Base-by-base conservation (phyloP, 768 basidiomycete species). In the Punctularia strigosozonata region DNA sequence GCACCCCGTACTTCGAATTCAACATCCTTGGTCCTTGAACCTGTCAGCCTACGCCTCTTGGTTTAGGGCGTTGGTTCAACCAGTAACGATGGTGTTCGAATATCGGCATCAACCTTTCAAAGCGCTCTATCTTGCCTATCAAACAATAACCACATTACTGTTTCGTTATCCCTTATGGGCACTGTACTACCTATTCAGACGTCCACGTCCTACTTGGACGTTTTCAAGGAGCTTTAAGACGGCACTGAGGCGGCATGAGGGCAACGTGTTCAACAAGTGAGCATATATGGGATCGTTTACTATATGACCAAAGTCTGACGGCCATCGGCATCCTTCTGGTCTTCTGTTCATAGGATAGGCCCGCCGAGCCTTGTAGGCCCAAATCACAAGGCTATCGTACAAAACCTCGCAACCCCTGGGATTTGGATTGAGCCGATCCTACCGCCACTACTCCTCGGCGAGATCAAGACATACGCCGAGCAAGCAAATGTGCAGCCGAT, bases 91-190 rank as follows among this genome's bases (percentile, higher is more conserved):
- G n/a, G n/a, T n/a, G n/a, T n/a, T n/a, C n/a, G n/a, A n/a, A n/a
- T n/a, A n/a, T n/a, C n/a, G n/a, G n/a, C n/a, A n/a, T n/a, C 75
- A 75, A 44, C 72, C 75, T 7, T 50, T 69, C 53, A 75, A 71
- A 47, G 57, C 53, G 6, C 40, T 73, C 25, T 75, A 70, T 51
- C 46, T 74, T 19, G 49, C 56, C 5, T 71, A 69, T 47, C 60
- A 65, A 35, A 34, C 68, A 15, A 22, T 67, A 12, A 47, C 50
- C 39, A 63, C 62, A 4, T 38, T 64, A 24, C 57, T 71, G 28
- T 25, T 77, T 24, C 64, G 65, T 22, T 34, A 72, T 33, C 74
- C 75, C 3, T 46, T 65, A 32, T 75, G 75, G 72, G 44, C 57
- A 15, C 38, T 75, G 5, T 40, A 62, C 14, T 58, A 62, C 21